These are phyloP conservation scores for Parasarocladium wereldwijsianum DNA, from an alignment of 2,329 filamentous ascomycete genomes.

Conservation along the genomic window DNA sequence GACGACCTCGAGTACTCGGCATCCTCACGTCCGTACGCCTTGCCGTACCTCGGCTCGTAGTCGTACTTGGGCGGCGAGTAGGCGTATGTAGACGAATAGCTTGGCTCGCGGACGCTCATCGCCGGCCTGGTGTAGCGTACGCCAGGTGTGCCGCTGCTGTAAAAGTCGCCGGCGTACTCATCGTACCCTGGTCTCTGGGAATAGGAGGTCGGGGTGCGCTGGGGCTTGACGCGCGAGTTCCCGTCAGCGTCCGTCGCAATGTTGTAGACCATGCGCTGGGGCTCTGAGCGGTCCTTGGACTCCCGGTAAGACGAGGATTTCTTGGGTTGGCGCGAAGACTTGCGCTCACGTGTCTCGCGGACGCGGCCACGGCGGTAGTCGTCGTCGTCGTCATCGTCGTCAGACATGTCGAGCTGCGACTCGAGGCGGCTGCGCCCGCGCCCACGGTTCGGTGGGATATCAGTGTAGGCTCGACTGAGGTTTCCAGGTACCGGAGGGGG, in stretches of 20 bases:
- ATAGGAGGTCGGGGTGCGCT: constrained; percentile 12
- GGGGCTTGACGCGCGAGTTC: constrained; percentile 12
- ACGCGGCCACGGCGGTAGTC: constrained; percentile 8
- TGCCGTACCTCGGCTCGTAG: too few species aligned
- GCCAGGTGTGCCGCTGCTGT: too few species aligned
- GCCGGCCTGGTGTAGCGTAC: constrained; percentile 14
- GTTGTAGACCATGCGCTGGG: too few species aligned
- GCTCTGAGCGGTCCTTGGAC: too few species aligned
- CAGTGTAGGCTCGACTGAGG: constrained; percentile 18
- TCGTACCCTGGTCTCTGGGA: constrained; percentile 16
- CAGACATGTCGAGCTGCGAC: constrained; percentile 18
- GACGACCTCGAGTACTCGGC: too few species aligned
- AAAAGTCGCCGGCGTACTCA: too few species aligned
- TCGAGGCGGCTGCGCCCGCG: constrained; percentile 22
- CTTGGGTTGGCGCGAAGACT: too few species aligned
- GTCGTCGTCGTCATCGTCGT: constrained; percentile 20
- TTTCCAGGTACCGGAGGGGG: constrained; percentile 13
- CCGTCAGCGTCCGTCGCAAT: too few species aligned
- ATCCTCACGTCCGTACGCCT: constrained; percentile 14
- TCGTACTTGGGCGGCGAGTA: too few species aligned
- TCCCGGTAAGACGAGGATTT: too few species aligned
- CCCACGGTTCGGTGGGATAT: constrained; percentile 15
- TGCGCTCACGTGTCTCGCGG: not conserved
- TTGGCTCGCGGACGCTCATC: constrained; percentile 15
- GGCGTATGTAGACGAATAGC: constrained; percentile 14